Base-by-base conservation (phyloP, 345 rosid species). In the Camelina laxa region DNA sequence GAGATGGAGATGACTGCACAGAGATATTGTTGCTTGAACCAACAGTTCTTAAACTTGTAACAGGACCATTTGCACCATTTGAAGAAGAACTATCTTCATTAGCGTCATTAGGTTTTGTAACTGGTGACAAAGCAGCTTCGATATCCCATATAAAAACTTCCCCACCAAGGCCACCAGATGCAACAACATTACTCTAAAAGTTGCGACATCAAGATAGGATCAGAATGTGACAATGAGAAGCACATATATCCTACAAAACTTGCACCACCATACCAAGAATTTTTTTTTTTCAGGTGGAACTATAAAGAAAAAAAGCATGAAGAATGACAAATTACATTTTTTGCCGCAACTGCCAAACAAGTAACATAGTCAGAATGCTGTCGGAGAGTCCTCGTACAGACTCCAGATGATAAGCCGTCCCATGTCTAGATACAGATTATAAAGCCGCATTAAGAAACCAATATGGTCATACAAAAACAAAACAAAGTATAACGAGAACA, bases 91-190 rank as follows among this genome's bases (percentile, higher is more conserved):
- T 97, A 57, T 89, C 97, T 80, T 96, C 98, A 82, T 61, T 81
- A 9, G 80, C 56, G 76, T 89, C 98, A 76, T 81, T 80, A 24
- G 98, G 79, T 79, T 89, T 96, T 45, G 93, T 84, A 60, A 87
- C 77, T 44, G 96, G 96, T 65, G 89, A 69, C 62, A 89, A 82
- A 20, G 91, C 97, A 63, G 97, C 95, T 84, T 96, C 99, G n/a
- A 96, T 81, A 78, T 96, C 98, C 99, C 99, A 96, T 81, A 96
- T 79, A 73, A 89, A 92, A 80, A 96, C 99, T 85, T 96, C 99
- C 84, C 98, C 97, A 45, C 98, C 99, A 88, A 96, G 99, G 82
- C 97, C 99, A 82, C 97, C 94, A 75, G 99, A 96, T 77, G 97
- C 98, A 91, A 96, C 89, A 78, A 96, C 77, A 86, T 89, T 89